A percentile compares a stretch with the other conserved stretches of the same genome.
phyloP scores from a whole-genome alignment of 2,329 filamentous ascomycete genomes.

The Pochonia chlamydosporia region DNA sequence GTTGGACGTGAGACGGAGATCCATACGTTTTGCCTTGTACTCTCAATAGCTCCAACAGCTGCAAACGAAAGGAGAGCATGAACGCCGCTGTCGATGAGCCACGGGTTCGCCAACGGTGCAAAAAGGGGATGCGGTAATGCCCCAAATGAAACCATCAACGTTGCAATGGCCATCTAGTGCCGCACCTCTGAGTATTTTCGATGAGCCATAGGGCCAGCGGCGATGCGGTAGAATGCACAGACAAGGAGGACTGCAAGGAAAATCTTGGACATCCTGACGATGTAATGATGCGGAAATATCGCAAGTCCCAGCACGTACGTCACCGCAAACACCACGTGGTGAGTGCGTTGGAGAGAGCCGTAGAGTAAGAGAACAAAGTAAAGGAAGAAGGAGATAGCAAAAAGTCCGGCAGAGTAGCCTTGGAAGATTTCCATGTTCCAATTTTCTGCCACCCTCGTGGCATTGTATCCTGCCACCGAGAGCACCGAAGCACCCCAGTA shows the following conservation, averaged over 20 bases:
- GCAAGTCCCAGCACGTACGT: not conserved
- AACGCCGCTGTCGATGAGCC: not conserved
- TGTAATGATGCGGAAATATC: not conserved
- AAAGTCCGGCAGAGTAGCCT: not conserved
- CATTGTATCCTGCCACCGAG: not conserved
- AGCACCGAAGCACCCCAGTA: not conserved
- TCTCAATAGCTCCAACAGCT: not conserved
- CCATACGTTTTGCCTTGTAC: not conserved
- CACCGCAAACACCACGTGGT: not conserved
- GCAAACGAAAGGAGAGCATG: not conserved
- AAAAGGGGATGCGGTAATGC: not conserved
- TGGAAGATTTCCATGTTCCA: not conserved
- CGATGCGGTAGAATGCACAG: not conserved
- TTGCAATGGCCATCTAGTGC: not conserved
- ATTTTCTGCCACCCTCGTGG: not conserved
- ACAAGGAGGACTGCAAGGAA: not conserved
- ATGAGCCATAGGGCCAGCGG: not conserved
- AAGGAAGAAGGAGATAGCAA: not conserved
- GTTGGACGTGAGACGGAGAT: no score
- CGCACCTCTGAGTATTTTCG: not conserved
- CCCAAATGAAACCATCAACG: not conserved
- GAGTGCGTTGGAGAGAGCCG: not conserved
- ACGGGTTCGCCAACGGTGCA: not conserved
- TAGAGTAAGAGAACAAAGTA: not conserved
- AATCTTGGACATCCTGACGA: not conserved